Evolutionary conservation across 2,329 filamentous ascomycete genomes (phyloP), one percentile per base, ranked within the genome.

Genomic region (Fonsecaea pugnacius): DNA sequence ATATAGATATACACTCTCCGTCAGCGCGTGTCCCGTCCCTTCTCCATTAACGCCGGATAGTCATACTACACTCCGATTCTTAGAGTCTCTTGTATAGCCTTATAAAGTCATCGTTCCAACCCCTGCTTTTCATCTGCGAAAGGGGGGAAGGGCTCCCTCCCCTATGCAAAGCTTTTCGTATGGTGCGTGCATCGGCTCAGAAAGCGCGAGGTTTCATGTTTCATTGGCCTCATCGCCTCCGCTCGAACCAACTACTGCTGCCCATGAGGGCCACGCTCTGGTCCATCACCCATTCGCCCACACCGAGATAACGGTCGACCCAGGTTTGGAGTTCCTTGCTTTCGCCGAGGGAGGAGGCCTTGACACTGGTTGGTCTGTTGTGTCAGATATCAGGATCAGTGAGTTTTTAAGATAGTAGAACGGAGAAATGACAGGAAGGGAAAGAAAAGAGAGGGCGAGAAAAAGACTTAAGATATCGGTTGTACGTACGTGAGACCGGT

Each of bases 241-340:
- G 87, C 82, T 97, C 93, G 77, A 99, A 99, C 80, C 88, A 99
- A 65, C 89, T 86, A 75, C 91, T 96, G 55, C 90, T 89, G 48
- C 92, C 90, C 76, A 96, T 91, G 63, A 98, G 86, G 46, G 93
- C 93, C 35, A 98, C 92, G 33, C 92, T 96, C 81, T 96, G 91
- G 78, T 99, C 95, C 92, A 99, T 96, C 69, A 97, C 91, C 87
- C 92, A 96, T 82, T 99, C 95, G 72, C 95, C 95, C 18, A 97
- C 89, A 68, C 92, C 92, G 50, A 98, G 87, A 78, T 98, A 98
- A 76, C 90, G 94, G 74, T 94, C 90, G 70, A 98, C 87, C 92
- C 93, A 98, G 74, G 88, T 89, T 76, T 90, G 89, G 71, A 95
- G 79, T 68, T 93, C 89, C 76, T 91, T 91, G 78, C 88, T 94